Conservation (phyloP, 805 yeast species). For the Candida berthetii region DNA sequence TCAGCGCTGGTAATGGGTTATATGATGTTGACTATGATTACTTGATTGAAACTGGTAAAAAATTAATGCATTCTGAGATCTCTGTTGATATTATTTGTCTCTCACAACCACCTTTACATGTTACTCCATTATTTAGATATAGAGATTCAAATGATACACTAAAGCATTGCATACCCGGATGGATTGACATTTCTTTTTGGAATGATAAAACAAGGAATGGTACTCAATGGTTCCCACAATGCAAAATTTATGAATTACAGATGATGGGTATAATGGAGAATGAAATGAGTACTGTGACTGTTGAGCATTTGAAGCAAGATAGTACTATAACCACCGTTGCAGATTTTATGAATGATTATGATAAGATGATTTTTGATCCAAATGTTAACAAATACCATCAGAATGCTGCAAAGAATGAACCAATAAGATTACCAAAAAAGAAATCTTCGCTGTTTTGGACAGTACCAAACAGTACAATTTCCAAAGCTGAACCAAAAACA, state of each 20-base stretch:
- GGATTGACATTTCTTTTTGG: conserved; percentile 95
- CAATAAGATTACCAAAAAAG: neutral
- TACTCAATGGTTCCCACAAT: conserved; percentile 84
- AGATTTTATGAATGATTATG: conserved; percentile 67
- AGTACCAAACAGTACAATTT: conserved; percentile 14
- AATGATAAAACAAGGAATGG: conserved; percentile 38
- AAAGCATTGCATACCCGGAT: conserved; percentile 81
- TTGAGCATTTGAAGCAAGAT: conserved; percentile 46
- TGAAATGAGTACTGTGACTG: conserved; percentile 64
- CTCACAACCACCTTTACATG: conserved; percentile 87
- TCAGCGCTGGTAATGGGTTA: conserved; percentile 91
- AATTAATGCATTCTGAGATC: conserved; percentile 71
- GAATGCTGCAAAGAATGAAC: neutral
- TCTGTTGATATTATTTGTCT: conserved; percentile 87
- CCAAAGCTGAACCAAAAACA: conserved; percentile 13
- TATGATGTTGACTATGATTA: conserved; percentile 86
- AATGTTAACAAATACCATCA: conserved; percentile 7
- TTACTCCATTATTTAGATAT: conserved; percentile 83
- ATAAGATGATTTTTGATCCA: conserved; percentile 42
- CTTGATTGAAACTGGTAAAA: conserved; percentile 66
- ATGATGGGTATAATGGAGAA: conserved; percentile 98
- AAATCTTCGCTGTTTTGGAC: conserved; percentile 13
- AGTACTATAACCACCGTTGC: conserved; percentile 31
- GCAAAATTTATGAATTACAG: conserved; percentile 90
- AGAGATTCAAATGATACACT: conserved; percentile 42